Evolutionary conservation across 1,284 basidiomycete species (phyloP), one percentile per base, ranked within the genome.

Genomic region (Melampsora larici-populina): DNA sequence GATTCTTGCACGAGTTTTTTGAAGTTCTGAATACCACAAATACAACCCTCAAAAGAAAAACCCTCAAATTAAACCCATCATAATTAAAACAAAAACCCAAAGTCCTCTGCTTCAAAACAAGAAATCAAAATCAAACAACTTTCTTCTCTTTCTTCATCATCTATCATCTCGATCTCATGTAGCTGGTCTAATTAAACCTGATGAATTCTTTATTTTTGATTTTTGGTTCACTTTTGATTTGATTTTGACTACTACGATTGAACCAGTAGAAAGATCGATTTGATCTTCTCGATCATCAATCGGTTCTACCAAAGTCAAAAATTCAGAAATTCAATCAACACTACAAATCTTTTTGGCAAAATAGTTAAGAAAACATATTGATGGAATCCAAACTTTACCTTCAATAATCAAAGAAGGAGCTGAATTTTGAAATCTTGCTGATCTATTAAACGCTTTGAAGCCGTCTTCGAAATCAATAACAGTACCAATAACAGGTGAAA

Each of bases 341-440:
- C 21, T 49, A 21, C 11, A 21, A 49, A 49, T 49, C 11, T 11
- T 49, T 49, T 11, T 11, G 11, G 21, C 21, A 49, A 11, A 49
- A n/a, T n/a, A n/a, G n/a, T n/a, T n/a, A n/a, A n/a, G n/a, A n/a
- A n/a, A n/a, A n/a, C n/a, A n/a, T n/a, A 49, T n/a, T n/a, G n/a
- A n/a, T n/a, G n/a, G 51, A 55, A 55, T 55, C n/a, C 18, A 55
- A 55, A 55, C 24, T 55, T 55, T 24, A 55, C 51, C 51, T 55
- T 55, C 18, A 55, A 55, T 55, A 24, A 55, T 55, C 51, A 55
- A 21, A 18, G 18, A 21, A 18, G 17, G 51, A 55, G 17, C 24
- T 15, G 6, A 55, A 55, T 21, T 24, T 55, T 55, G 4, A 21
- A 55, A 55, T 55, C 51, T 3, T 21, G 17, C 51, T 5, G 24